Evolutionary conservation across 768 basidiomycete species (phyloP).

Genomic region (Brasilioporus rufonigricans): DNA sequence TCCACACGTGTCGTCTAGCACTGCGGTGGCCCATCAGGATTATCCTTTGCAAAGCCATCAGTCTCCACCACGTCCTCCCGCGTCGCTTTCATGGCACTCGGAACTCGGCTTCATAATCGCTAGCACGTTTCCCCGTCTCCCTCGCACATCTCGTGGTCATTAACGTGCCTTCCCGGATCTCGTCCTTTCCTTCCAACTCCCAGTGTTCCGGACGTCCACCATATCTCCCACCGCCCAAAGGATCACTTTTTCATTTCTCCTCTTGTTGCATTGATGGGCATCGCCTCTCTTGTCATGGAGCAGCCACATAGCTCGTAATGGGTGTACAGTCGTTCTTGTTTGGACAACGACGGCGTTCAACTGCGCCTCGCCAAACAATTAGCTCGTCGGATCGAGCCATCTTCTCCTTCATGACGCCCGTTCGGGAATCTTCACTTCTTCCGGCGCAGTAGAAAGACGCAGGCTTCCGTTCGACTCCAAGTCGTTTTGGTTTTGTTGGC

Average conservation of each 20-base stretch:
- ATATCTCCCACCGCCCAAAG: constrained; percentile 7
- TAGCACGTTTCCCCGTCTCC: constrained; percentile 1
- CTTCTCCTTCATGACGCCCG: not conserved
- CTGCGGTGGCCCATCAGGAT: not conserved
- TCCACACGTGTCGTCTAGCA: not conserved
- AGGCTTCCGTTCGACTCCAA: constrained; percentile 8
- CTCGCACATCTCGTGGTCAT: not conserved
- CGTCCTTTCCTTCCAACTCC: not conserved
- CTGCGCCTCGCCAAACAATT: constrained; percentile 2
- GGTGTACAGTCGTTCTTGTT: not conserved
- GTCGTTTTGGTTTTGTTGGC: not conserved
- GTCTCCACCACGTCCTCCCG: not conserved
- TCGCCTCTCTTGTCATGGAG: not conserved
- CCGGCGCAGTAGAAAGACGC: not conserved
- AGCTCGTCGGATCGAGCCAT: constrained; percentile 4
- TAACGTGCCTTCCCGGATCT: constrained; percentile 12
- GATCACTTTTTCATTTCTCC: not conserved
- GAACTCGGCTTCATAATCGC: constrained; percentile 1
- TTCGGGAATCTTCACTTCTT: constrained; percentile 6
- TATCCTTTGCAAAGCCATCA: no score
- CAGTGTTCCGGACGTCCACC: not conserved
- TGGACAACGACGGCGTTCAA: not conserved
- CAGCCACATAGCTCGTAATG: not conserved
- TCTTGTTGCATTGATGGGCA: not conserved
- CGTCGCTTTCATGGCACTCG: constrained; percentile 1